A percentile compares a stretch with the other conserved stretches of the same genome.
Conservation (phyloP, 805 yeast genomes). For the Wickerhamomyces rabaulensis region DNA sequence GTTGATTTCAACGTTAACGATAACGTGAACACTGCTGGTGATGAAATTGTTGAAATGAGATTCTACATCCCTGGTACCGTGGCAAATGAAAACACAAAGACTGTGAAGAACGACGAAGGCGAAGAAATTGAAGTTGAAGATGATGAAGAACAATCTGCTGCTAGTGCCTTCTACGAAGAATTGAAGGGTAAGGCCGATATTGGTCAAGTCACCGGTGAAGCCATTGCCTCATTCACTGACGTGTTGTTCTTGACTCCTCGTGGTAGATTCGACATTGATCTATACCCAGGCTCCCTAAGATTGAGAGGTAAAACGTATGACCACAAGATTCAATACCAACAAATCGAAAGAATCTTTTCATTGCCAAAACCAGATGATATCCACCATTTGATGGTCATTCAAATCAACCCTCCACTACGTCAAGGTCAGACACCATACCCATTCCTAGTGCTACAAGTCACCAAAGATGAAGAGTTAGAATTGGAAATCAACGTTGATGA, state of each 20-base stretch:
- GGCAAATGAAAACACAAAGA: slow-evolving; percentile 25
- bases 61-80: slow-evolving; percentile 89
- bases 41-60: slow-evolving; percentile 91
- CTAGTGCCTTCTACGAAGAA: slow-evolving; percentile 83
- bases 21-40: slow-evolving; percentile 69
- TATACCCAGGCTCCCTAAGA: slow-evolving; percentile 82
- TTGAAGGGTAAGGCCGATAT: slow-evolving; percentile 90
- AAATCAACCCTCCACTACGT: slow-evolving; percentile 94
- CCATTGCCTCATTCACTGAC: slow-evolving; percentile 89
- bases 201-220: slow-evolving; percentile 92
- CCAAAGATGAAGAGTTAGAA: slow-evolving; percentile 86
- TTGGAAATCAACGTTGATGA: slow-evolving; percentile 83
- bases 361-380: slow-evolving; percentile 93
- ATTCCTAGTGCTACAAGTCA: slow-evolving; percentile 83
- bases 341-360: slow-evolving; percentile 84
- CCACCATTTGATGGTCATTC: slow-evolving; percentile 81
- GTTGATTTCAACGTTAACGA: slow-evolving; percentile 69
- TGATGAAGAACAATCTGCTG: slow-evolving; percentile 54
- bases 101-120: slow-evolving; percentile 17
- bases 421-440: slow-evolving; percentile 98
- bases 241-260: slow-evolving; percentile 92
- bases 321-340: slow-evolving; percentile 87
- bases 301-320: slow-evolving; percentile 97
- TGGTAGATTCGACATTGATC: slow-evolving; percentile 96
- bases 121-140: slow-evolving; percentile 33